phyloP scores from a whole-genome alignment of 2,329 filamentous ascomycete species.

The Tolypocladium paradoxum region DNA sequence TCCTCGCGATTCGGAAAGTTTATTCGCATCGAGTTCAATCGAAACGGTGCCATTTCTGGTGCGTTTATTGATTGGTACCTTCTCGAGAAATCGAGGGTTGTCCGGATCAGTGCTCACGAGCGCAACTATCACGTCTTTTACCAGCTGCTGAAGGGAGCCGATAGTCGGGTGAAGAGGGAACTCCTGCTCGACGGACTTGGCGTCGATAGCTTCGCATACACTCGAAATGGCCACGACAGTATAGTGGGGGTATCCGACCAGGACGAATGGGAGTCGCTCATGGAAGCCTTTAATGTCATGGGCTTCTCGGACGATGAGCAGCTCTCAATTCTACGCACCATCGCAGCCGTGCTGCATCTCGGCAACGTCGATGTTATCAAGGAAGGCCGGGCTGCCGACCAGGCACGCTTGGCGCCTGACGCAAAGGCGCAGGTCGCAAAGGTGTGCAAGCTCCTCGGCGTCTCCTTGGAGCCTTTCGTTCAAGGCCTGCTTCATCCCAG shows the following conservation, averaged over 20 bases:
- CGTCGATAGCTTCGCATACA: constrained; percentile 86
- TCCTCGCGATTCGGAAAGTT: constrained; percentile 98
- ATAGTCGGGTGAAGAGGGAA: constrained; percentile 58
- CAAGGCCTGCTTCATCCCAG: constrained; percentile 83
- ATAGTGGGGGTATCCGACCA: constrained; percentile 84
- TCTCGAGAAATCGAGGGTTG: constrained; percentile 94
- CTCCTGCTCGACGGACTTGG: constrained; percentile 66
- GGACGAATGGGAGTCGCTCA: constrained; percentile 79
- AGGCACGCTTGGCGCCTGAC: constrained; percentile 71
- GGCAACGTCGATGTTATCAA: constrained; percentile 86
- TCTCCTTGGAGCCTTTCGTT: constrained; percentile 74
- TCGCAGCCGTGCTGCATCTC: constrained; percentile 85
- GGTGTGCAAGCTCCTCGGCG: constrained; percentile 76
- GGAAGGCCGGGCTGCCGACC: constrained; percentile 82
- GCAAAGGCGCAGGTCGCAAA: constrained; percentile 64
- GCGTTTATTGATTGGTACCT: constrained; percentile 99
- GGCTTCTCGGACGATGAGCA: constrained; percentile 83
- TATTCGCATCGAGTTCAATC: constrained; percentile 90
- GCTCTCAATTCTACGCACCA: constrained; percentile 67
- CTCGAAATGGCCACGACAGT: constrained; percentile 78
- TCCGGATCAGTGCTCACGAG: constrained; percentile 76
- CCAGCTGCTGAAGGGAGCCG: constrained; percentile 80
- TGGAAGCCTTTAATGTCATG: constrained; percentile 94
- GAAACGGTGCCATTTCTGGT: constrained; percentile 80
- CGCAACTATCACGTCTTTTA: constrained; percentile 98